Base-by-base conservation (phyloP, 345 rosid genomes). In the Erysimum cheiranthoides region DNA sequence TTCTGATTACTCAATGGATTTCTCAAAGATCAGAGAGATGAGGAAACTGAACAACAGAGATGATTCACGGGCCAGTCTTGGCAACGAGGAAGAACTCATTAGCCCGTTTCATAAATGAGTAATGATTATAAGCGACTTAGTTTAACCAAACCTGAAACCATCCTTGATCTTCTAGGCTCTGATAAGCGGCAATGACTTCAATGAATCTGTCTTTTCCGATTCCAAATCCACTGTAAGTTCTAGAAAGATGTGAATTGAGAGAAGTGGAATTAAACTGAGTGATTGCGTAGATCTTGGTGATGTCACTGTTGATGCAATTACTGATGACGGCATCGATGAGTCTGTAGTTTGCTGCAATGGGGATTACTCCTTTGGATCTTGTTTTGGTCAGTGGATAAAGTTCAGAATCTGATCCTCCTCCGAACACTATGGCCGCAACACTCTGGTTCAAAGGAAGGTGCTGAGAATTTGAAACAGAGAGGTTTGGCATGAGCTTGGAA, bases 41-140 rank as follows among this genome's bases (percentile, higher is more conserved):
- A 89, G 99, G 86, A 92, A 92, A 84, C 97, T 86, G 68, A 92
- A 92, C 87, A 95, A 92, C 85, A 90, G 87, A 80, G 96, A 94
- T 57, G 77, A 70, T 40, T 94, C 97, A 40, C 81, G 99, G 77
- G 97, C 93, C 31, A 92, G 99, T 84, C 86, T 92, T 62, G 97
- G 99, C 11, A 92, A 92, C 17, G 97, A 94, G 64, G 97, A 94
- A 42, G 99, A 92, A 62, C 80, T 90, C 56, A 78, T 87, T 30
- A 82, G 87, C 54, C 89, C 96, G 21, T 87, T 86, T 14, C 84
- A 86, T 36, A 68, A 84, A n/a, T n/a, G 62, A 43, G 61, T 47
- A 16, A 0, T 8, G 14, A 18, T 36, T 66, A 10, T 5, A 39
- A 17, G 10, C 9, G 46, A 45, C 50, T 43, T 0, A 25, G 35